These are phyloP conservation scores for Mycosarcoma maydis DNA, from an alignment of 1,284 basidiomycete species.

Conservation along the genomic window DNA sequence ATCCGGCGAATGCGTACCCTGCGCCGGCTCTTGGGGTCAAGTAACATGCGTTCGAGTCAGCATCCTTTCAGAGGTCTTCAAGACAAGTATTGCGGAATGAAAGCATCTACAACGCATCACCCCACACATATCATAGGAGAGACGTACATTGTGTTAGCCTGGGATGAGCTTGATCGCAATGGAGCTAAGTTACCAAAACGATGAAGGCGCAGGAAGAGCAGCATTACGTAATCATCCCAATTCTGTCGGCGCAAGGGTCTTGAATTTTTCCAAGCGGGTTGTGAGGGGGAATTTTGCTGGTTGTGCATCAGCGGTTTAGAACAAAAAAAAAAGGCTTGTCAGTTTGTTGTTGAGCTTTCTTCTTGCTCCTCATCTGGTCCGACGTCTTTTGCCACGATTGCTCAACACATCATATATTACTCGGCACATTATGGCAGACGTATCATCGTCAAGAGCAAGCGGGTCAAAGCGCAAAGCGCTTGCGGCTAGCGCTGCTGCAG, in stretches of 20 bases:
- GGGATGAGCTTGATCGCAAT: too few species aligned
- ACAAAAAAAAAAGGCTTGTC: background rate
- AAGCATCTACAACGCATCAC: too few species aligned
- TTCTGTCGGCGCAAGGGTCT: slow-evolving; percentile 10
- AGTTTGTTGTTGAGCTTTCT: slow-evolving; percentile 1
- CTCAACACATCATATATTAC: background rate
- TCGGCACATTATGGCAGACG: background rate
- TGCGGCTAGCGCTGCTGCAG: background rate
- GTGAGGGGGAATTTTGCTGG: too few species aligned
- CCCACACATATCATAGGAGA: too few species aligned
- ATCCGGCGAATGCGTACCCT: slow-evolving; percentile 5
- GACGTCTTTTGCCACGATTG: background rate
- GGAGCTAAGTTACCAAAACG: too few species aligned
- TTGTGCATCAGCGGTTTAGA: background rate
- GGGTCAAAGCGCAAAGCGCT: slow-evolving; percentile 19
- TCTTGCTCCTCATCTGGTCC: background rate
- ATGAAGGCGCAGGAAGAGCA: background rate
- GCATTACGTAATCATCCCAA: slow-evolving; percentile 26
- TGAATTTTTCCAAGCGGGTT: slow-evolving; percentile 15
- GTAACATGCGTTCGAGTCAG: background rate
- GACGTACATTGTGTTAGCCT: too few species aligned
- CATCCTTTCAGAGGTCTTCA: background rate
- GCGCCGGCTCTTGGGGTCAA: slow-evolving; percentile 37
- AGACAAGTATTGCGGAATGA: too few species aligned
- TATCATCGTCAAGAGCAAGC: slow-evolving; percentile 6